Base-by-base conservation (phyloP, 192 early-diverging fungal species). In the Coemansia sp. region DNA sequence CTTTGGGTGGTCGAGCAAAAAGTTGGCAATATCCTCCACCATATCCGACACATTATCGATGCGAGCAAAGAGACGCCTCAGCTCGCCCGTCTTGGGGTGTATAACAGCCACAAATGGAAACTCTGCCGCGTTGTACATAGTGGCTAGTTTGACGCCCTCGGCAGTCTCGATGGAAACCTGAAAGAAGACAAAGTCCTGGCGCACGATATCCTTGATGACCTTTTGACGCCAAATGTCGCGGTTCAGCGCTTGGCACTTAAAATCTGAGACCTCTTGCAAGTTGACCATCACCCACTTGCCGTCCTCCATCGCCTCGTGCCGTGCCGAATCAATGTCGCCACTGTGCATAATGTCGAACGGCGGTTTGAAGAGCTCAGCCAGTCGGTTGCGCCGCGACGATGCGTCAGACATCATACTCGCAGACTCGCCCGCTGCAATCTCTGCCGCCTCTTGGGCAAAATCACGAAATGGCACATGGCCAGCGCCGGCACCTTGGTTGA, bases 191-290 rank as follows among this genome's bases (percentile, higher is more conserved):
- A 98, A 98, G 66, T 91, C 84, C 55, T 88, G 89, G 36, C 77
- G 78, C 52, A 99, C 85, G 11, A 94, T 65, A 9, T 94, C 91
- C 76, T 94, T 90, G 7, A 97, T 91, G 15, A 80, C 75, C 20
- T 71, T 34, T 57, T 95, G 85, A 34, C 91, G 96, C 96, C 95
- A 99, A 54, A 98, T 86, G 85, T 99, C 96, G 64, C 97, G 91
- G 74, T 97, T 97, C 76, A 98, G 78, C 18, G 91, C 82, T 69
- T 96, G 94, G 78, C 95, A 97, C 22, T 86, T 77, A 80, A 98
- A 97, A 51, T 96, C 94, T 0, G 89, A 77, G 6, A 90, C 82
- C 51, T 97, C 91, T 59, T 97, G 93, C 46, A 97, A 86, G 63
- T 95, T 95, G 36, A 97, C 79, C 67, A 97, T 82, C 38, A 97